A percentile compares a stretch with the other conserved stretches of the same genome.
Conservation (phyloP, 805 yeast species). For the Metschnikowia chrysomelidarum region DNA sequence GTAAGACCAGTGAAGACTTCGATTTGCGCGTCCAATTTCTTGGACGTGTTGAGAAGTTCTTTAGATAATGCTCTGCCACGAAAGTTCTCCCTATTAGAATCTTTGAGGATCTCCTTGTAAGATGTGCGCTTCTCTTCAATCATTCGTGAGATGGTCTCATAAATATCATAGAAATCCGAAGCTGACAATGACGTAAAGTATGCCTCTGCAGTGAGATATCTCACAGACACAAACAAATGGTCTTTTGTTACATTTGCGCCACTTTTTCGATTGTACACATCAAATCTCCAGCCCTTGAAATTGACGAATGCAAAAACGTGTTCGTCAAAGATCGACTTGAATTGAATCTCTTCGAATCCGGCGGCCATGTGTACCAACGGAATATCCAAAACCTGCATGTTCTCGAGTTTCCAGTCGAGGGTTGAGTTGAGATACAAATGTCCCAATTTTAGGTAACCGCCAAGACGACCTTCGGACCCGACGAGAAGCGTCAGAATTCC, state of each 20-base stretch:
- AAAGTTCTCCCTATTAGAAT: constrained; percentile 38
- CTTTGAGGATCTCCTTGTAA: constrained; percentile 71
- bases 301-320: constrained; percentile 75
- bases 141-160: constrained; percentile 66
- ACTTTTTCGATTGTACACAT: constrained; percentile 68
- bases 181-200: constrained; percentile 84
- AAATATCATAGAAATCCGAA: constrained; percentile 76
- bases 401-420: constrained; percentile 62
- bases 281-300: constrained; percentile 46
- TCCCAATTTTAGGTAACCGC: constrained; percentile 58
- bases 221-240: constrained; percentile 51
- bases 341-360: constrained; percentile 53
- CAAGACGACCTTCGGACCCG: constrained; percentile 71
- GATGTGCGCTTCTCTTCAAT: constrained; percentile 69
- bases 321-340: constrained; percentile 75
- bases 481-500: constrained; percentile 55
- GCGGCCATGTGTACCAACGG: constrained; percentile 68
- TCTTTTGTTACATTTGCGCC: constrained; percentile 51
- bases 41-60: constrained; percentile 28
- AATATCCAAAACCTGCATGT: constrained; percentile 43
- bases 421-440: constrained; percentile 59
- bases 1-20: constrained; percentile 58
- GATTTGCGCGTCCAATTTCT: constrained; percentile 62
- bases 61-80: constrained; percentile 2
- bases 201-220: constrained; percentile 52